Evolutionary conservation across 441 rosid species (phyloP), one percentile per base, ranked within the genome.

Genomic region (Breynia disticha): DNA sequence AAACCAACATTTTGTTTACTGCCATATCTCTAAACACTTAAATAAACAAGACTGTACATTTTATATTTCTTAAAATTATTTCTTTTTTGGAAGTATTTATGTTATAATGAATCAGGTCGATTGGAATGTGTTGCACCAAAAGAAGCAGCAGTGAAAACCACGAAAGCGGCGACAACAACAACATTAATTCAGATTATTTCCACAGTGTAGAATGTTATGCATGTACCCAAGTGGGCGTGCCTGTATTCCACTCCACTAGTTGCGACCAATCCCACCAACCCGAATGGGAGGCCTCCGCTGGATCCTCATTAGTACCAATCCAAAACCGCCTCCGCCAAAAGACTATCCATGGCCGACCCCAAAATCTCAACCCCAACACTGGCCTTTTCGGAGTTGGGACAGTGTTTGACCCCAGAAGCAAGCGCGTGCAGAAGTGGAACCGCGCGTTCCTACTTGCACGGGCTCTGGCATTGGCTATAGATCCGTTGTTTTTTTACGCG

Each of bases 221-320:
- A 3, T 84, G 91, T 68, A 84, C 87, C 11, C 82, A 79, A 54
- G 87, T 76, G 28, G 91, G 87, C 14, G 86, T 76, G 21, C 87
- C 91, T 12, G 78, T 62, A 19, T 81, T 81, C 61, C 87, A 84
- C 70, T 84, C 91, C 57, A 79, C 86, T 54, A 77, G 83, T 76
- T 81, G 91, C 65, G 86, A 81, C 80, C 58, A 48, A 7, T 78
- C 76, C 35, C 75, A 79, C 73, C 79, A 61, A 49, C 91, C 81
- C 22, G 68, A 79, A 66, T 81, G 87, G 86, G 80, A 76, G 51
- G 87, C 87, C 58, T 79, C 78, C 5, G 91, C 87, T 6, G 87
- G 91, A 14, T 76, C 91, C 16, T 81, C 80, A 17, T 76, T 84
- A 0, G 80, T 79, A 19, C 86, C 91, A 44, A 79, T 81, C 64